Percentiles rank a stretch among this genome's conserved stretches.
These are phyloP conservation scores for Ophiostoma angusticollis DNA, from an alignment of 2,329 filamentous ascomycete genomes.

Conservation along the genomic window DNA sequence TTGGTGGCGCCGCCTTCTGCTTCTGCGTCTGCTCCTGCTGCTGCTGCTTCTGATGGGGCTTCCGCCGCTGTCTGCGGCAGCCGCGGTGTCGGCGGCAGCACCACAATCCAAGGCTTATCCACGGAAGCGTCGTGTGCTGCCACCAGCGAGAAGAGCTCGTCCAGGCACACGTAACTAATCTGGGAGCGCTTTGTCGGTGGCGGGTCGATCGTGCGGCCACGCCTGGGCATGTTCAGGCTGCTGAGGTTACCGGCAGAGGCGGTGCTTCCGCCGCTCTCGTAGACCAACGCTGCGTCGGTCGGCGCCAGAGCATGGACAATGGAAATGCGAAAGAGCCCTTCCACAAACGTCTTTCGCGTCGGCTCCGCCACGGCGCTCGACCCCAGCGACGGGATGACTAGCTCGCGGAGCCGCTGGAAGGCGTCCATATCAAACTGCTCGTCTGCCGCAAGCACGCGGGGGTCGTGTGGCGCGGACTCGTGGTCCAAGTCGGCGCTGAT, in stretches of 20 bases:
- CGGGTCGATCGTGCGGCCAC: conserved; percentile 60
- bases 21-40: too few species aligned
- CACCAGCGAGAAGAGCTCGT: conserved; percentile 63
- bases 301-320: conserved; percentile 57
- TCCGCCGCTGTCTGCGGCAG: conserved; percentile 18
- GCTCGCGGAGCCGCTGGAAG: conserved; percentile 53
- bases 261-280: conserved; percentile 21
- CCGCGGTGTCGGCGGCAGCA: conserved; percentile 33
- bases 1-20: too few species aligned
- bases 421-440: conserved; percentile 70
- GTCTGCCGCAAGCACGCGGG: conserved; percentile 42
- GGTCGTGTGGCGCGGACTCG: conserved; percentile 29
- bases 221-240: conserved; percentile 49
- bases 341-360: conserved; percentile 56
- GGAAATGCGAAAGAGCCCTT: conserved; percentile 68
- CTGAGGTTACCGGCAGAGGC: conserved; percentile 27
- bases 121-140: conserved; percentile 25
- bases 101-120: conserved; percentile 23
- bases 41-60: too few species aligned
- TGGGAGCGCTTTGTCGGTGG: conserved; percentile 49
- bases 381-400: conserved; percentile 66
- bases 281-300: conserved; percentile 44
- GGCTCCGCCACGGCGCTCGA: conserved; percentile 50
- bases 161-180: conserved; percentile 70
- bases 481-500: conserved; percentile 48